A percentile compares a stretch with the other conserved stretches of the same genome.
phyloP scores from a whole-genome alignment of 495 filamentous ascomycete species.

The Tuber brumale region DNA sequence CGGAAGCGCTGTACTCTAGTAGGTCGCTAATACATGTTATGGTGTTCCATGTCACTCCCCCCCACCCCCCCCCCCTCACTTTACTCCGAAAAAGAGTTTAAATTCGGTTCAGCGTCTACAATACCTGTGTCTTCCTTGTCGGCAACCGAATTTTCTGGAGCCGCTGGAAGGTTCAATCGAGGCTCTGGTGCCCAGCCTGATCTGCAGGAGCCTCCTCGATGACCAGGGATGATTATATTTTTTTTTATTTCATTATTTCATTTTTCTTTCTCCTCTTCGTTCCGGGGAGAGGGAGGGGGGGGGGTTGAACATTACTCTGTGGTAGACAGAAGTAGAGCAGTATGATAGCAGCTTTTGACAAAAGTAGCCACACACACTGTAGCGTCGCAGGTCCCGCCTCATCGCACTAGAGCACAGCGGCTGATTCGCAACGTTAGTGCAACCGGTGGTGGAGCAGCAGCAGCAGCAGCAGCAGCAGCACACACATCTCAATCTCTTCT shows the following conservation, averaged over 20 bases:
- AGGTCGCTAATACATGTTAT: neutral
- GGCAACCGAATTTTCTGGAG: slow-evolving; percentile 37
- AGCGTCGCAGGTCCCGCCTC: neutral
- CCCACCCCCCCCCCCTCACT: slow-evolving; percentile 24
- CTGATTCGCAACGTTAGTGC: neutral
- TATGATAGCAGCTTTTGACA: neutral
- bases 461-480: slow-evolving; percentile 11
- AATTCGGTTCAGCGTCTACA: slow-evolving; percentile 39
- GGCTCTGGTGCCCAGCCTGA: slow-evolving; percentile 36
- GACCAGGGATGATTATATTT: slow-evolving; percentile 17
- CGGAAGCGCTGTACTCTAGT: neutral
- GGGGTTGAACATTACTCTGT: neutral
- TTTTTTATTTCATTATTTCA: neutral
- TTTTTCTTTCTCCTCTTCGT: neutral
- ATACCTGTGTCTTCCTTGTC: slow-evolving; percentile 7
- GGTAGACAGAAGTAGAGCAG: neutral
- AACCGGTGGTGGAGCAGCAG: slow-evolving; percentile 10
- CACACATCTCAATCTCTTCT: slow-evolving; percentile 2
- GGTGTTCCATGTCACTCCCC: slow-evolving; percentile 23
- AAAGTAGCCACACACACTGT: neutral
- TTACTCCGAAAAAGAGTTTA: slow-evolving; percentile 23
- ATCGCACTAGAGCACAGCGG: neutral
- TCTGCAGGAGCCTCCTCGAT: slow-evolving; percentile 36
- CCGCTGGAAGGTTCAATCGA: slow-evolving; percentile 37
- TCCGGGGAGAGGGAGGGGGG: neutral